Evolutionary conservation across 805 yeast genomes (phyloP).

Genomic region (Komagataella mondaviorum): DNA sequence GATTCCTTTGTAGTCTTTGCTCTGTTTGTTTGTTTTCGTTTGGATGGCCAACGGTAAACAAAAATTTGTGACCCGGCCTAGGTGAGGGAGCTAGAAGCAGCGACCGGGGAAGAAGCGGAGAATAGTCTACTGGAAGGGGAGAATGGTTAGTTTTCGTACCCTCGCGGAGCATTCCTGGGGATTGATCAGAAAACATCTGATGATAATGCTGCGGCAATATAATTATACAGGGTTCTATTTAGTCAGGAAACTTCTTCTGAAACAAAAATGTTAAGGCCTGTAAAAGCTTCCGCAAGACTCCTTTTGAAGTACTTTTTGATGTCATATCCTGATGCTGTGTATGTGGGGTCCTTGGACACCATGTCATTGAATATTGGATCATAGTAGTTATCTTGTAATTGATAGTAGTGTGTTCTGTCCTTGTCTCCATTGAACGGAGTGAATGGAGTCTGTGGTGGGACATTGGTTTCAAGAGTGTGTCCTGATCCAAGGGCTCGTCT

Average conservation of each 20-base stretch:
- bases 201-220: too few relatives aligned
- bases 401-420: slow-evolving; percentile 38
- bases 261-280: slow-evolving; percentile 76
- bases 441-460: slow-evolving; percentile 38
- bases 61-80: not conserved
- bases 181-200: too few relatives aligned
- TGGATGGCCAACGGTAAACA: not conserved
- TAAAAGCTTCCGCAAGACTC: slow-evolving; percentile 77
- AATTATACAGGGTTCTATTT: too few relatives aligned
- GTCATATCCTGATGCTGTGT: slow-evolving; percentile 77
- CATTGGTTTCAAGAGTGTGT: slow-evolving; percentile 18
- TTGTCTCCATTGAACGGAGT: slow-evolving; percentile 94
- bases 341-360: slow-evolving; percentile 41
- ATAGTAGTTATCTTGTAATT: slow-evolving; percentile 25
- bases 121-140: not conserved
- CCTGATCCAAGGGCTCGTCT: slow-evolving; percentile 14
- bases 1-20: not conserved
- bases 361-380: slow-evolving; percentile 41
- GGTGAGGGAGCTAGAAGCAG: not conserved
- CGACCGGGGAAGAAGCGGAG: not conserved
- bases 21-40: not conserved
- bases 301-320: slow-evolving; percentile 57
- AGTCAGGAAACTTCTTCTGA: slow-evolving; percentile 28
- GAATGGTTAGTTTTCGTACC: not conserved
- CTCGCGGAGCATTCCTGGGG: not conserved